Evolutionary conservation across 2,329 filamentous ascomycete species (phyloP).

Genomic region (Stagonosporopsis vannaccii): DNA sequence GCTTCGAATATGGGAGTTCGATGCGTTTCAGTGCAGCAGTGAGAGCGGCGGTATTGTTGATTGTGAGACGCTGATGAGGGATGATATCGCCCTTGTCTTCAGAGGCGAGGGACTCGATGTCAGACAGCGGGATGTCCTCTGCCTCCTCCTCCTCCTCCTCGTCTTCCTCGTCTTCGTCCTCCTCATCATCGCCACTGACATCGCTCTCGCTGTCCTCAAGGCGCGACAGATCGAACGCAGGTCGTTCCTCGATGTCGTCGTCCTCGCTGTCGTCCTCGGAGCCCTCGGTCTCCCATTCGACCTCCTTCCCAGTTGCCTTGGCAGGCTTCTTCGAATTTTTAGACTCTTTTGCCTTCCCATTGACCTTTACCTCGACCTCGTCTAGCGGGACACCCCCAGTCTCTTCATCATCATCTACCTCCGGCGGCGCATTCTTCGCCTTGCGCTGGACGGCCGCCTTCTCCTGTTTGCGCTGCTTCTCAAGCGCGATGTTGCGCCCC

Average conservation of each 20-base stretch:
- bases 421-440: constrained; percentile 35
- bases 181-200: constrained; percentile 47
- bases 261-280: constrained; percentile 48
- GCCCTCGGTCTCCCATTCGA: constrained; percentile 43
- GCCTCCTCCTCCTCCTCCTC: constrained; percentile 77
- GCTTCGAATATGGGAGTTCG: constrained; percentile 70
- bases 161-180: constrained; percentile 60
- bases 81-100: constrained; percentile 87
- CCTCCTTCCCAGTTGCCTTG: constrained; percentile 35
- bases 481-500: constrained; percentile 74
- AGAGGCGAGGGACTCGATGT: constrained; percentile 79
- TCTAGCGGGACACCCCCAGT: constrained; percentile 42
- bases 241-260: constrained; percentile 36
- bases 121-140: constrained; percentile 88
- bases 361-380: constrained; percentile 37
- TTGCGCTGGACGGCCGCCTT: constrained; percentile 63
- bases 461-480: constrained; percentile 75
- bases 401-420: constrained; percentile 28
- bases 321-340: constrained; percentile 44
- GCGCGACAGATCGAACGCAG: constrained; percentile 37
- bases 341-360: constrained; percentile 42
- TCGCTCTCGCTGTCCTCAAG: constrained; percentile 53
- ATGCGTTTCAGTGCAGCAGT: constrained; percentile 81
- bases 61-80: constrained; percentile 90
- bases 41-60: constrained; percentile 94